These are phyloP conservation scores for Tillandsia fasciculata DNA, from an alignment of 176 grass and related monocot genomes.

Conservation along the genomic window DNA sequence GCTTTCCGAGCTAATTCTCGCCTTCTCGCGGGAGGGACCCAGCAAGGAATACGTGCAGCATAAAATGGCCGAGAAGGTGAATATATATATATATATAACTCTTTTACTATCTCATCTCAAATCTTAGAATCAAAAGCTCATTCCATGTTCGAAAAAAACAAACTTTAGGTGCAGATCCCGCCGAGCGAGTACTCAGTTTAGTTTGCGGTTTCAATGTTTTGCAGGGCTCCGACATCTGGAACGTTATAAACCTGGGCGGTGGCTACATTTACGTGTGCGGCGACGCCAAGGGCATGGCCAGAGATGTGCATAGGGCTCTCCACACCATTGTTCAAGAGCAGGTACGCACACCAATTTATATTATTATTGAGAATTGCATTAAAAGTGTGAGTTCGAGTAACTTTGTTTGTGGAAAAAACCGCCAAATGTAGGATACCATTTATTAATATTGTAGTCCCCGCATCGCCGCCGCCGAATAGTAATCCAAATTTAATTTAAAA, in stretches of 20 bases:
- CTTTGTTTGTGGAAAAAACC: too few species aligned
- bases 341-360: constrained; percentile 18
- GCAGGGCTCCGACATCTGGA: constrained; percentile 73
- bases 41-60: constrained; percentile 94
- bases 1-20: constrained; percentile 68
- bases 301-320: constrained; percentile 76
- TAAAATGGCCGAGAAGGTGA: constrained; percentile 80
- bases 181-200: too few species aligned
- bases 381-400: too few species aligned
- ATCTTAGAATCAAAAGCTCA: neutral
- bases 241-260: constrained; percentile 54
- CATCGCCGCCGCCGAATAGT: too few species aligned
- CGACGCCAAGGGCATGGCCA: constrained; percentile 95
- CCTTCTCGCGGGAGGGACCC: constrained; percentile 76
- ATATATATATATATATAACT: neutral
- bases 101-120: constrained; percentile 5
- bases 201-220: neutral
- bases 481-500: too few species aligned
- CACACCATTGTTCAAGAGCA: constrained; percentile 80
- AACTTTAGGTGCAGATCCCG: too few species aligned
- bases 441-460: too few species aligned
- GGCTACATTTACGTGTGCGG: constrained; percentile 80
- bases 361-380: too few species aligned
- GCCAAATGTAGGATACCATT: too few species aligned
- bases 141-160: too few species aligned